Evolutionary conservation across 768 basidiomycete species (phyloP).

Genomic region (Agaricus blazei): DNA sequence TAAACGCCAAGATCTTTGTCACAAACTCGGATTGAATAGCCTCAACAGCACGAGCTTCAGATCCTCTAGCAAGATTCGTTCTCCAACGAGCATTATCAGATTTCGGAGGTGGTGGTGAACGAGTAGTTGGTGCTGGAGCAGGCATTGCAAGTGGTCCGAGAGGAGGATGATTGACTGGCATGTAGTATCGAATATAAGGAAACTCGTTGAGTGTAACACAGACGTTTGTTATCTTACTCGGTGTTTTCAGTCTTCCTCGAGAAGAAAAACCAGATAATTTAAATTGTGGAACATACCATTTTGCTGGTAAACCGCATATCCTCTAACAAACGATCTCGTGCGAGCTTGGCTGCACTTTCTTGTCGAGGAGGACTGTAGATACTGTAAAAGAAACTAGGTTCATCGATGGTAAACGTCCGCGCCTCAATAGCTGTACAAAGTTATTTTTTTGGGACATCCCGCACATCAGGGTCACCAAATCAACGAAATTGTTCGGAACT

Average conservation of each 20-base stretch:
- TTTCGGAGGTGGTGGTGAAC: slow-evolving; percentile 50
- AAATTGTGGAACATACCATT: slow-evolving; percentile 34
- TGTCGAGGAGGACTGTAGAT: slow-evolving; percentile 82
- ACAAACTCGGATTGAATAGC: slow-evolving; percentile 70
- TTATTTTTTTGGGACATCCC: neutral
- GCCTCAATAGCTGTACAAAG: slow-evolving; percentile 67
- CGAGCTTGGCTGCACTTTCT: slow-evolving; percentile 58
- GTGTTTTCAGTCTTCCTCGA: neutral
- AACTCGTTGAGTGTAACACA: slow-evolving; percentile 90
- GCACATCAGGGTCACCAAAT: neutral
- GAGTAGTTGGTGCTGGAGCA: slow-evolving; percentile 36
- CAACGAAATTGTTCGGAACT: neutral
- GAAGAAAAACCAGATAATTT: neutral
- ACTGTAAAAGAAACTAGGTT: slow-evolving; percentile 81
- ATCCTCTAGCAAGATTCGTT: slow-evolving; percentile 73
- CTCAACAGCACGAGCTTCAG: slow-evolving; percentile 64
- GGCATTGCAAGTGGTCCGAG: slow-evolving; percentile 78
- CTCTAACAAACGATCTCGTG: slow-evolving; percentile 78
- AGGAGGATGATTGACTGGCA: slow-evolving; percentile 76
- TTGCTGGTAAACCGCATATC: slow-evolving; percentile 76
- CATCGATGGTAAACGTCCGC: slow-evolving; percentile 75
- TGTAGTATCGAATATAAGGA: slow-evolving; percentile 90
- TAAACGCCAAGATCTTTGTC: slow-evolving; percentile 77
- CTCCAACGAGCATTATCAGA: slow-evolving; percentile 59
- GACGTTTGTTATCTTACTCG: slow-evolving; percentile 71